Percentiles rank a stretch among this genome's conserved stretches.
Evolutionary conservation across 768 basidiomycete genomes (phyloP).

Genomic region (Rhodosporidiobolus odoratus): DNA sequence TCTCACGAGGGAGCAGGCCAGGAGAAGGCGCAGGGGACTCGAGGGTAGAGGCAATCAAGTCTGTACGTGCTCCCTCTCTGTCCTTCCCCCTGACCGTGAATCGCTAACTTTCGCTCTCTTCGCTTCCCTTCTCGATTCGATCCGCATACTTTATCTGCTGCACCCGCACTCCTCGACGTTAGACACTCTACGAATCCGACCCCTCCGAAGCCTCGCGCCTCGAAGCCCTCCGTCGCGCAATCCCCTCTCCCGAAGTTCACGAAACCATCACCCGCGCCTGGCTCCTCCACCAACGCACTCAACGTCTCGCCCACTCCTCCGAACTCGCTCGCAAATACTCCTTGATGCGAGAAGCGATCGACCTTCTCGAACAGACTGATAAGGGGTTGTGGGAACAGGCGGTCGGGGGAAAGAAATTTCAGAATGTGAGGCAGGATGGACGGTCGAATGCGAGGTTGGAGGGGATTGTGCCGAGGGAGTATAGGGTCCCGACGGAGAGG

Average conservation of each 20-base stretch:
- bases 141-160: too few species aligned
- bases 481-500: slow-evolving; percentile 78
- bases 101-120: background rate
- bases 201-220: slow-evolving; percentile 28
- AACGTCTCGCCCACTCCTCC: slow-evolving; percentile 63
- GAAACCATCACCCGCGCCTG: slow-evolving; percentile 88
- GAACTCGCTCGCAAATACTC: slow-evolving; percentile 72
- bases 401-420: slow-evolving; percentile 50
- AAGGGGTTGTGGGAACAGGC: slow-evolving; percentile 38
- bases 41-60: slow-evolving; percentile 26
- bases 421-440: slow-evolving; percentile 60
- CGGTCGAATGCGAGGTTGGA: slow-evolving; percentile 60
- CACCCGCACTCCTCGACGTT: background rate
- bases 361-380: slow-evolving; percentile 56
- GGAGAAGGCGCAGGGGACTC: slow-evolving; percentile 17
- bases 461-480: slow-evolving; percentile 74
- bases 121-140: too few species aligned
- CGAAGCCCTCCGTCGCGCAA: slow-evolving; percentile 66
- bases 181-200: slow-evolving; percentile 34
- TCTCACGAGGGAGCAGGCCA: slow-evolving; percentile 5
- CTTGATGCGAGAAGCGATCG: slow-evolving; percentile 79
- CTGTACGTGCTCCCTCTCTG: background rate
- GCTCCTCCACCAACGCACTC: slow-evolving; percentile 69
- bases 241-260: slow-evolving; percentile 82
- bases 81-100: background rate